A percentile compares a stretch with the other conserved stretches of the same genome.
phyloP scores from a whole-genome alignment of 1,284 basidiomycete genomes.

The Fomitopsis palustris region DNA sequence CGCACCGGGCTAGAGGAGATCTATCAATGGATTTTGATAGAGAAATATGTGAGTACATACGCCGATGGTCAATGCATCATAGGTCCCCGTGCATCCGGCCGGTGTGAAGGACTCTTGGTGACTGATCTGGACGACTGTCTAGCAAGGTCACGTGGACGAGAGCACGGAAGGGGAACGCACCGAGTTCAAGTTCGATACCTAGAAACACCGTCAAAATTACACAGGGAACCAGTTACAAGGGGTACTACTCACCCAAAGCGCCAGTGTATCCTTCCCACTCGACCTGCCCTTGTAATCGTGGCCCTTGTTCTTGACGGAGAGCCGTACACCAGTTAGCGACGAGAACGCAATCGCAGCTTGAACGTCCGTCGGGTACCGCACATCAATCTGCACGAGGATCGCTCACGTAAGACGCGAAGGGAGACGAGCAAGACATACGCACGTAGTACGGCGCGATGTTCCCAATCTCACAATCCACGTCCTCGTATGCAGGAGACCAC shows the following conservation, averaged over 20 bases:
- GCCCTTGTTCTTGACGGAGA: conserved; percentile 40
- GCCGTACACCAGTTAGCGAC: conserved; percentile 26
- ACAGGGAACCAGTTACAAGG: neutral
- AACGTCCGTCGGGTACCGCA: conserved; percentile 27
- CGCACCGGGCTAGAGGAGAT: conserved; percentile 21
- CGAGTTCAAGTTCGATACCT: conserved; percentile 25
- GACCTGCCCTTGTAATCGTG: conserved; percentile 40
- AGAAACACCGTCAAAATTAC: neutral
- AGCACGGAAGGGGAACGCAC: conserved; percentile 12
- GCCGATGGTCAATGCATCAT: conserved; percentile 25
- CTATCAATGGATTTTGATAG: neutral
- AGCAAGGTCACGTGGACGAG: neutral
- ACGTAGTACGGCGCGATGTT: conserved; percentile 31
- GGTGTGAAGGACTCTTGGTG: conserved; percentile 20
- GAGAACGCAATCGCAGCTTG: conserved; percentile 33
- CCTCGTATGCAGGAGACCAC: conserved; percentile 22
- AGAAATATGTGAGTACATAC: conserved; percentile 11
- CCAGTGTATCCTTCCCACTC: conserved; percentile 26
- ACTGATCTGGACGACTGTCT: conserved; percentile 12
- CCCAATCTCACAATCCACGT: conserved; percentile 24
- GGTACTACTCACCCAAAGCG: conserved; percentile 30
- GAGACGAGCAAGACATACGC: conserved; percentile 1
- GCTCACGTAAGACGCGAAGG: neutral
- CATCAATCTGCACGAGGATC: conserved; percentile 27
- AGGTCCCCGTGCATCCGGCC: conserved; percentile 18